Evolutionary conservation across 2,329 filamentous ascomycete genomes (phyloP).

Genomic region (Sarocladium oryzae): DNA sequence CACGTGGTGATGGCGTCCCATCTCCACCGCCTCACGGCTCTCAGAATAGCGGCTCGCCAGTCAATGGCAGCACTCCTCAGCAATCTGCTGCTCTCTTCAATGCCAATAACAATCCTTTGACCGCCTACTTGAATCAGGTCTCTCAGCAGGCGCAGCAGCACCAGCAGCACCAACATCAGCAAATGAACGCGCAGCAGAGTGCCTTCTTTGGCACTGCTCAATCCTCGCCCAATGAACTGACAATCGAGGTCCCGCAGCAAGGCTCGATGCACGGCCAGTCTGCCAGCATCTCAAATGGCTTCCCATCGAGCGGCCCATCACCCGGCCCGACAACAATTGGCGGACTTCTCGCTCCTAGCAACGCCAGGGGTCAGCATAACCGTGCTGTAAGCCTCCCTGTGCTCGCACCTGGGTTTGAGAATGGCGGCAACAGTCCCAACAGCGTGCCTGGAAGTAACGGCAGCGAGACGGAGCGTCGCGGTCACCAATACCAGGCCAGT

Average conservation of each 20-base stretch:
- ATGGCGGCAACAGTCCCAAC: constrained; percentile 47
- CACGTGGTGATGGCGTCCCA: constrained; percentile 53
- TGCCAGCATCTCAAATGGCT: constrained; percentile 60
- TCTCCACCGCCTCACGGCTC: constrained; percentile 55
- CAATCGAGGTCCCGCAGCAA: constrained; percentile 53
- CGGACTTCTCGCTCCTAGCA: constrained; percentile 68
- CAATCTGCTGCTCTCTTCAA: constrained; percentile 73
- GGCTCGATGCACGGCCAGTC: constrained; percentile 54
- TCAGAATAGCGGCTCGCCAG: constrained; percentile 52
- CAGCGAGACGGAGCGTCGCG: constrained; percentile 49
- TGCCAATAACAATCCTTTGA: constrained; percentile 79
- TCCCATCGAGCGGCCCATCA: constrained; percentile 42
- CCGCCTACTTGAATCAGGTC: constrained; percentile 85
- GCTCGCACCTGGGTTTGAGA: constrained; percentile 57
- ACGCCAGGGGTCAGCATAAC: constrained; percentile 56
- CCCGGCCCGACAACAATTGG: constrained; percentile 64
- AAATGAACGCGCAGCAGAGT: constrained; percentile 68
- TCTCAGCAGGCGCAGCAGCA: constrained; percentile 67
- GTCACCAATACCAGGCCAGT: constrained; percentile 61
- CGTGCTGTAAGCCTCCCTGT: constrained; percentile 84
- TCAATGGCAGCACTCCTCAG: constrained; percentile 49
- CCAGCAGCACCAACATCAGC: constrained; percentile 67
- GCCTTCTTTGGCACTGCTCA: constrained; percentile 72
- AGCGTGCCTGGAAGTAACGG: constrained; percentile 38
- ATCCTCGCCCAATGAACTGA: constrained; percentile 50